phyloP scores from a whole-genome alignment of 2,329 filamentous ascomycete species.

The Colletotrichum caudatum region DNA sequence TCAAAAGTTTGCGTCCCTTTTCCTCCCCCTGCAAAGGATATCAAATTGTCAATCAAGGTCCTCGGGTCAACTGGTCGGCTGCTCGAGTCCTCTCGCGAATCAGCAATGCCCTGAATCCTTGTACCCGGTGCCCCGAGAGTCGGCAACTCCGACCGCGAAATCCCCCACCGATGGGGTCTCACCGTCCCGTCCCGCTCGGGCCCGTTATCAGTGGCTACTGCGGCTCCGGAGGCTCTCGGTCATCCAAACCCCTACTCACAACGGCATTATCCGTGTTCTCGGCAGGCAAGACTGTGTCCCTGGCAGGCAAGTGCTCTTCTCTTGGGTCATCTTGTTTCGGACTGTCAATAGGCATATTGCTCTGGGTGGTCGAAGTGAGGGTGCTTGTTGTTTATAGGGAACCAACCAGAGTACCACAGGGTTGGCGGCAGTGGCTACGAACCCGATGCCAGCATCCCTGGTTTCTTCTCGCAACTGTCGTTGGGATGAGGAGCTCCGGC shows the following conservation, averaged over 20 bases:
- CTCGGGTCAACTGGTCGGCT: not conserved
- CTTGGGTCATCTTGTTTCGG: not conserved
- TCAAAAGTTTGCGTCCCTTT: conserved; percentile 1
- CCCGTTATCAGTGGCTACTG: conserved; percentile 6
- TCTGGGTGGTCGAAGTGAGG: not conserved
- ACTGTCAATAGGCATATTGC: not conserved
- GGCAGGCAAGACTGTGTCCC: not conserved
- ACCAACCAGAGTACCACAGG: not conserved
- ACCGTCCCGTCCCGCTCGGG: conserved; percentile 29
- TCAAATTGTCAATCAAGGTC: not conserved
- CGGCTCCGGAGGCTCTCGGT: not conserved
- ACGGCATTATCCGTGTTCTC: not conserved
- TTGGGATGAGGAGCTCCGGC: not conserved
- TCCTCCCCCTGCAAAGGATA: not conserved
- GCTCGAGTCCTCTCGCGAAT: not conserved
- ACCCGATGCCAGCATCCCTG: not conserved
- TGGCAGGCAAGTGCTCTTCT: not conserved
- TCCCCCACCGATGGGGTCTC: not conserved
- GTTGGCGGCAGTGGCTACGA: not conserved
- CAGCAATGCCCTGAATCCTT: conserved; percentile 3
- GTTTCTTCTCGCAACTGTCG: not conserved
- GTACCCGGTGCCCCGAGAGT: conserved; percentile 19
- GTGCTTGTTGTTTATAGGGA: not conserved
- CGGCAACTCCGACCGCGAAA: conserved; percentile 22
- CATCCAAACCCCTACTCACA: not conserved